Conservation (phyloP, 2,329 filamentous ascomycete species). For the Alternaria arborescens region DNA sequence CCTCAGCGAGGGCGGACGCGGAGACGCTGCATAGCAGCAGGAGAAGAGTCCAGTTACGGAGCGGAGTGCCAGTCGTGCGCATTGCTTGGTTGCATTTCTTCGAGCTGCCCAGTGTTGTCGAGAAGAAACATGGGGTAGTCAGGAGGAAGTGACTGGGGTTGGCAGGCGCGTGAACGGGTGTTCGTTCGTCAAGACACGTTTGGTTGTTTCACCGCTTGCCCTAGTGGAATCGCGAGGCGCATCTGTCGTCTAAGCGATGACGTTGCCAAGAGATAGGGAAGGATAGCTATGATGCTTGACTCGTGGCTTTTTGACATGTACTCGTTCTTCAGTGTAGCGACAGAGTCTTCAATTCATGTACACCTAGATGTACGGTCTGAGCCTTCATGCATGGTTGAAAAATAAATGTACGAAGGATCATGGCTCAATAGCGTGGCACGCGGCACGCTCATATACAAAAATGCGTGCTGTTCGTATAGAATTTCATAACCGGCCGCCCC, state of each 20-base stretch:
- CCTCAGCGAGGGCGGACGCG: slow-evolving; percentile 35
- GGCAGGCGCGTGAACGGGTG: slow-evolving; percentile 27
- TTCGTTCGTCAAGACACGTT: slow-evolving; percentile 27
- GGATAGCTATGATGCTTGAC: not conserved
- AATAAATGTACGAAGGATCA: slow-evolving; percentile 1
- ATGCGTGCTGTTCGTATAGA: slow-evolving; percentile 37
- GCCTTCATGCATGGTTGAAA: not conserved
- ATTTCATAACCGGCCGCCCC: slow-evolving; percentile 28
- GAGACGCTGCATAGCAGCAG: slow-evolving; percentile 47
- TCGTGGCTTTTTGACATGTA: not conserved
- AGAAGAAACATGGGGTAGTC: slow-evolving; percentile 23
- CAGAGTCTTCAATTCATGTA: not conserved
- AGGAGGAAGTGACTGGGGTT: slow-evolving; percentile 13
- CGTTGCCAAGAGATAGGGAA: slow-evolving; percentile 14
- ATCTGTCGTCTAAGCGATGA: slow-evolving; percentile 14
- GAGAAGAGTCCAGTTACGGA: slow-evolving; percentile 48
- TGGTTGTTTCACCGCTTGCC: slow-evolving; percentile 28
- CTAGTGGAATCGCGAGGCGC: slow-evolving; percentile 11
- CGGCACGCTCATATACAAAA: slow-evolving; percentile 34
- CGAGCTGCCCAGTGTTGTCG: slow-evolving; percentile 22
- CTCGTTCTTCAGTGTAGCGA: not conserved
- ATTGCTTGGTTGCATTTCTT: slow-evolving; percentile 52
- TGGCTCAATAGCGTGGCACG: slow-evolving; percentile 26
- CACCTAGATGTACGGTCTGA: not conserved
- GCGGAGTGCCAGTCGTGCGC: slow-evolving; percentile 49